A percentile compares a stretch with the other conserved stretches of the same genome.
Conservation (phyloP, 2,329 filamentous ascomycete species). For the Exserohilum turcica region DNA sequence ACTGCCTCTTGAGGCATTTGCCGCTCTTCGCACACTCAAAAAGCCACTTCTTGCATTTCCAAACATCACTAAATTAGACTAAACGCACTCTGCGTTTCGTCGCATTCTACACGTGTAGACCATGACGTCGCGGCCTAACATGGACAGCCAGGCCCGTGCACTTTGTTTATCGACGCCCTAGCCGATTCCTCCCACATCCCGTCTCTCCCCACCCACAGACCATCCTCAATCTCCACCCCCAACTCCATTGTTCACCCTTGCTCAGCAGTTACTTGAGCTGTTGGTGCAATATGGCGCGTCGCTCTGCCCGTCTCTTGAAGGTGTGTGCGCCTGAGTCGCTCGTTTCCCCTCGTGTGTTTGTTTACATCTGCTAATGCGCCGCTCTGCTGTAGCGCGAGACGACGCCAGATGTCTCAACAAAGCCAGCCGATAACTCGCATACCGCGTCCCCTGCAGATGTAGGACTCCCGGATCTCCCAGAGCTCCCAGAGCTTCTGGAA, state of each 20-base stretch:
- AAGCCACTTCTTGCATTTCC: background rate
- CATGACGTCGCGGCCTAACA: conserved; percentile 19
- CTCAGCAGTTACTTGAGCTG: conserved; percentile 1
- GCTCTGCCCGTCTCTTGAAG: conserved; percentile 46
- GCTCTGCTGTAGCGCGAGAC: conserved; percentile 32
- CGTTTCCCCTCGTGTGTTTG: conserved; percentile 20
- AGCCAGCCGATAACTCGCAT: conserved; percentile 34
- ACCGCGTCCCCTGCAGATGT: conserved; percentile 32
- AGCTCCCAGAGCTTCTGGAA: conserved; percentile 28
- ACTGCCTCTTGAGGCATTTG: background rate
- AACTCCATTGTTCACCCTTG: conserved; percentile 13
- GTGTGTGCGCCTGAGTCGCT: conserved; percentile 23
- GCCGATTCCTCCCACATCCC: conserved; percentile 16
- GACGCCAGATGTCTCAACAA: conserved; percentile 21
- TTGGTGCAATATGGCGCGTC: conserved; percentile 40
- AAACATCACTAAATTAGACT: background rate
- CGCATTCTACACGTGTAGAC: background rate
- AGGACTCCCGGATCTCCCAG: conserved; percentile 29
- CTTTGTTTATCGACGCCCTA: conserved; percentile 27
- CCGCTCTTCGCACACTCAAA: no score
- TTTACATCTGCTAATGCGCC: conserved; percentile 37
- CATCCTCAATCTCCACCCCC: conserved; percentile 24
- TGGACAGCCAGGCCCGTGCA: conserved; percentile 16
- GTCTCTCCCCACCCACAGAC: conserved; percentile 32
- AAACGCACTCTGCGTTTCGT: background rate